Evolutionary conservation across 2,329 filamentous ascomycete genomes (phyloP).

Genomic region (Ophiocordyceps camponoti-rufipedis): DNA sequence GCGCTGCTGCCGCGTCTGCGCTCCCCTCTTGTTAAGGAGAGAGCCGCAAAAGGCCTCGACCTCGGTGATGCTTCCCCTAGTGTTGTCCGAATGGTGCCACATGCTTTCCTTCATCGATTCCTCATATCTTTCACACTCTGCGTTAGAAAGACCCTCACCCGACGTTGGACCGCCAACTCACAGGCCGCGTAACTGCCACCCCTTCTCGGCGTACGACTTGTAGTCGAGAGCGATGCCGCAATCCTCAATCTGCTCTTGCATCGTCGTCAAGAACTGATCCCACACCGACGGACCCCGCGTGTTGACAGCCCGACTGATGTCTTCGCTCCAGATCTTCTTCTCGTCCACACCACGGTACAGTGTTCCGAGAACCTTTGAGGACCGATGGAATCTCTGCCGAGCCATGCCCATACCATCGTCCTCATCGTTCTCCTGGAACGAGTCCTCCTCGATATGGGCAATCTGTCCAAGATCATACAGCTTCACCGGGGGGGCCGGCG

Average conservation of each 20-base stretch:
- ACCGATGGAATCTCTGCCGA: conserved; percentile 41
- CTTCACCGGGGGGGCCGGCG: conserved; percentile 24
- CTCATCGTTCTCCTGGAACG: conserved; percentile 18
- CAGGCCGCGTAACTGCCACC: conserved; percentile 25
- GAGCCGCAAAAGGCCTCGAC: conserved; percentile 36
- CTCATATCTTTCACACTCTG: conserved; percentile 18
- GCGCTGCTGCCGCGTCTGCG: conserved; percentile 29
- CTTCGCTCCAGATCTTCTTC: conserved; percentile 38
- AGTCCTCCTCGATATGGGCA: conserved; percentile 11
- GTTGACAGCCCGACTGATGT: conserved; percentile 19
- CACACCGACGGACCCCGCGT: conserved; percentile 20
- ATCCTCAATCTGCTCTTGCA: conserved; percentile 6
- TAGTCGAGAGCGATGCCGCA: conserved; percentile 13
- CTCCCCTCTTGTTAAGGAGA: conserved; percentile 31
- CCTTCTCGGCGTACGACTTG: conserved; percentile 16
- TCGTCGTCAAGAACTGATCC: conserved; percentile 17
- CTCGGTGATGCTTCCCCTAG: conserved; percentile 24
- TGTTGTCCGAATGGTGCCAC: conserved; percentile 25
- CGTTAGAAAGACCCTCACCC: too few relatives aligned
- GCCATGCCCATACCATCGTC: conserved; percentile 25
- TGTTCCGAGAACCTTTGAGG: conserved; percentile 47
- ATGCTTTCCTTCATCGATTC: conserved; percentile 21
- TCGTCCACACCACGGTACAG: conserved; percentile 62
- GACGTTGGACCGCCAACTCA: too few relatives aligned
- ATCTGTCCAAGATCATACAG: conserved; percentile 26